Conservation (phyloP, 495 filamentous ascomycete species). For the Hyphodiscus hymeniophilus region DNA sequence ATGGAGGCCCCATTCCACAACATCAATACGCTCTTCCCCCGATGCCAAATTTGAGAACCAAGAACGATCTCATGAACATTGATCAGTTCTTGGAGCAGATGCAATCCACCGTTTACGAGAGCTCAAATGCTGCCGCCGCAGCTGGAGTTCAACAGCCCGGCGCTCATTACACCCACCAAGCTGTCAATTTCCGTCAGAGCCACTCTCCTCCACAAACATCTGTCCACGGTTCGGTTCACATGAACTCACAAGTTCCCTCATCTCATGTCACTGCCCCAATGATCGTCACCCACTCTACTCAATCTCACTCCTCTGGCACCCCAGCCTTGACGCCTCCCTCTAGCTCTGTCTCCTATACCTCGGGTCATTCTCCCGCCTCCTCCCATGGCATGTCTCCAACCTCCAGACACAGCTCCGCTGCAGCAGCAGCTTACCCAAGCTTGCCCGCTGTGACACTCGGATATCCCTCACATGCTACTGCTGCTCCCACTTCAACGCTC, state of each 20-base stretch:
- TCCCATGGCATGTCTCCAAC: constrained; percentile 54
- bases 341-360: constrained; percentile 76
- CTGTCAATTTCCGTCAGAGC: constrained; percentile 56
- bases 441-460: constrained; percentile 67
- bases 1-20: constrained; percentile 46
- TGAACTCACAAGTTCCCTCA: constrained; percentile 44
- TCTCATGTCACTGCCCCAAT: constrained; percentile 51
- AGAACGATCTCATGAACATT: constrained; percentile 84
- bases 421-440: constrained; percentile 69
- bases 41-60: constrained; percentile 80
- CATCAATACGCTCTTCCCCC: constrained; percentile 76
- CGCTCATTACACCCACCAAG: constrained; percentile 49
- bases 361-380: constrained; percentile 74
- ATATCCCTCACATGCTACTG: constrained; percentile 54
- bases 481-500: constrained; percentile 68
- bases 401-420: constrained; percentile 51
- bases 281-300: constrained; percentile 45
- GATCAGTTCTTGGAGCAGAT: constrained; percentile 93
- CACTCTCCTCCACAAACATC: constrained; percentile 60
- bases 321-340: constrained; percentile 87
- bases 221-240: constrained; percentile 36
- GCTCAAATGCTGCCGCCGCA: constrained; percentile 66
- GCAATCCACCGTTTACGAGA: constrained; percentile 90
- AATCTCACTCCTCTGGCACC: constrained; percentile 50
- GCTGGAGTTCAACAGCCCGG: constrained; percentile 65